Evolutionary conservation across 768 basidiomycete genomes (phyloP), one percentile per base, ranked within the genome.

Genomic region (Mycena epipterygia): DNA sequence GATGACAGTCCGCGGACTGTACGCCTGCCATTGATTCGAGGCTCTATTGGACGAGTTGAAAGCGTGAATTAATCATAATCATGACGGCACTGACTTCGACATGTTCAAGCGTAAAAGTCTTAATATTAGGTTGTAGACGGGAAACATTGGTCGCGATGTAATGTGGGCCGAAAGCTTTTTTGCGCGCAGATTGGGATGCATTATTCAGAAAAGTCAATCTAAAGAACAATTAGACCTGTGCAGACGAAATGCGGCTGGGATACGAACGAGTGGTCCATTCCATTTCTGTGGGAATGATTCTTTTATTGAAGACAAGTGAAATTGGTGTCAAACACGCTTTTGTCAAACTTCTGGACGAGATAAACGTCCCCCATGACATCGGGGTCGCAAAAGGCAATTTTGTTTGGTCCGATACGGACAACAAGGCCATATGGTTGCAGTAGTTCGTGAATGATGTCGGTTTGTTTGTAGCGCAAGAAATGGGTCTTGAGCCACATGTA

Each of bases 201-300:
- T 94, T 92, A 75, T 92, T 90, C 62, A 94, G 85, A 48, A 92
- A 92, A 61, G 92, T 94, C 92, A 94, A 92, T 60, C 93, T 51
- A 41, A 33, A 64, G 37, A 67, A 74, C n/a, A 57, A 81, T 78
- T 59, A 74, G 66, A 8, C 14, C 27, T 5, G 5, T 29, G 25
- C 4, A n/a, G 67, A 33, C 70, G 64, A 84, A 86, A 83, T 84
- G 83, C 82, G 74, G 77, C 75, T 52, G 27, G 79, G 76, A 79
- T 78, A 79, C 85, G 77, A 80, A 93, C 92, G 93, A 92, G 77
- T 94, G 93, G 80, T 94, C 90, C 75, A 93, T 91, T 79, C 93
- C 88, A 79, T 93, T 93, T 80, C 92, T 94, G 75, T 53, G 44
- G 52, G 63, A 60, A 33, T 56, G 58, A 58, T n/a, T n/a, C n/a